A percentile compares a stretch with the other conserved stretches of the same genome.
Evolutionary conservation across 768 basidiomycete genomes (phyloP).

Genomic region (Russula sp.): DNA sequence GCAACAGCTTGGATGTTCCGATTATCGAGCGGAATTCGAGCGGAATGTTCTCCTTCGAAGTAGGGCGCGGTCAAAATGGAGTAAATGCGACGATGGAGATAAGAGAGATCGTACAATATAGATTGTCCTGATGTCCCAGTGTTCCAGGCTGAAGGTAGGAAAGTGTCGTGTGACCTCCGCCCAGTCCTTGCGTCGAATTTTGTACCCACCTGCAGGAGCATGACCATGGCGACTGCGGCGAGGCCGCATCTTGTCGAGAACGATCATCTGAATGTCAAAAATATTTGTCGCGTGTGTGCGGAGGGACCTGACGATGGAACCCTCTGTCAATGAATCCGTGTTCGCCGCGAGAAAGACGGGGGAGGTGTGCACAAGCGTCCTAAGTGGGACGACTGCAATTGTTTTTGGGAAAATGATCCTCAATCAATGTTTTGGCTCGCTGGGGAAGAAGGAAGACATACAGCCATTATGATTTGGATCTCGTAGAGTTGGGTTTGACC

Average conservation of each 20-base stretch:
- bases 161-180: conserved; percentile 30
- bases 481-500: conserved; percentile 57
- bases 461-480: conserved; percentile 50
- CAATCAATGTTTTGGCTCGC: conserved; percentile 19
- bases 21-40: conserved; percentile 48
- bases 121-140: conserved; percentile 63
- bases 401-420: not conserved
- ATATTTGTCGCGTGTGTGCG: conserved; percentile 46
- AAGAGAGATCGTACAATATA: conserved; percentile 57
- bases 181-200: conserved; percentile 58
- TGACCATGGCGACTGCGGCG: conserved; percentile 18
- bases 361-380: conserved; percentile 48
- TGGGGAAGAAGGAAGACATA: conserved; percentile 37
- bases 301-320: conserved; percentile 54
- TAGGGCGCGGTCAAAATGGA: not conserved
- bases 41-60: conserved; percentile 69
- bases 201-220: conserved; percentile 51
- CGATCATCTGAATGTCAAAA: conserved; percentile 62
- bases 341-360: conserved; percentile 30
- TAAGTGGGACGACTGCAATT: conserved; percentile 38
- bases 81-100: not conserved
- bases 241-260: conserved; percentile 39
- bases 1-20: conserved; percentile 41
- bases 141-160: conserved; percentile 38
- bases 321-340: conserved; percentile 40